A percentile compares a stretch with the other conserved stretches of the same genome.
Evolutionary conservation across 768 basidiomycete genomes (phyloP).

Genomic region (Fistulinella prunicolor): DNA sequence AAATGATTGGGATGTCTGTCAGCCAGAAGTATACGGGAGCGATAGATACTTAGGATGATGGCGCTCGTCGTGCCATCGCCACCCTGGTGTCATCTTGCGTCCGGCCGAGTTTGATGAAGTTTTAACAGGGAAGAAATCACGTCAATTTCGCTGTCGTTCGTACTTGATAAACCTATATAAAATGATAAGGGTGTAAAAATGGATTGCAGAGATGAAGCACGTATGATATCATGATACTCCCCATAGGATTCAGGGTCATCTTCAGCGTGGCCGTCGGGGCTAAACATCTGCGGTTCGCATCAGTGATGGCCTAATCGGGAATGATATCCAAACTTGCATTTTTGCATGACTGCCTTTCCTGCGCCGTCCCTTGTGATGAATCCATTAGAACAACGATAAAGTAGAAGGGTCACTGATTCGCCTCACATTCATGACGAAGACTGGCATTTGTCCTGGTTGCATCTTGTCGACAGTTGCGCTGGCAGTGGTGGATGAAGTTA

Average conservation of each 20-base stretch:
- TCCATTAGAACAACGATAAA: neutral
- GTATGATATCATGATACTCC: conserved; percentile 93
- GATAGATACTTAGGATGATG: conserved; percentile 82
- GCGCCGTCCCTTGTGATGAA: conserved; percentile 70
- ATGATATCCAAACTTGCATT: conserved; percentile 97
- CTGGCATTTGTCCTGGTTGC: conserved; percentile 60
- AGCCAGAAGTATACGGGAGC: neutral
- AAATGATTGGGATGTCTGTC: neutral
- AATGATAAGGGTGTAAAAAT: neutral
- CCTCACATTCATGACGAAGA: conserved; percentile 77
- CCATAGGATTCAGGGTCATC: conserved; percentile 99
- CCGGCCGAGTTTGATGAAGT: conserved; percentile 97
- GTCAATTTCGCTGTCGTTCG: conserved; percentile 98
- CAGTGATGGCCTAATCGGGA: conserved; percentile 78
- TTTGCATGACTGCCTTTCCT: conserved; percentile 89
- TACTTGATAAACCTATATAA: conserved; percentile 67
- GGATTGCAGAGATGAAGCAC: conserved; percentile 22
- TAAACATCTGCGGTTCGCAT: conserved; percentile 95
- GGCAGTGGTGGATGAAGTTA: too few species aligned
- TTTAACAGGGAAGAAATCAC: conserved; percentile 98
- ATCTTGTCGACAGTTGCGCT: too few species aligned
- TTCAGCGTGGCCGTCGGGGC: conserved; percentile 99
- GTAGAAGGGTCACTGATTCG: neutral
- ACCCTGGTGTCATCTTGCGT: conserved; percentile 99
- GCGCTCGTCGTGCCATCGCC: conserved; percentile 98